Evolutionary conservation across 129 eudicot genomes (phyloP).

Genomic region (Ambrosia artemisiifolia): DNA sequence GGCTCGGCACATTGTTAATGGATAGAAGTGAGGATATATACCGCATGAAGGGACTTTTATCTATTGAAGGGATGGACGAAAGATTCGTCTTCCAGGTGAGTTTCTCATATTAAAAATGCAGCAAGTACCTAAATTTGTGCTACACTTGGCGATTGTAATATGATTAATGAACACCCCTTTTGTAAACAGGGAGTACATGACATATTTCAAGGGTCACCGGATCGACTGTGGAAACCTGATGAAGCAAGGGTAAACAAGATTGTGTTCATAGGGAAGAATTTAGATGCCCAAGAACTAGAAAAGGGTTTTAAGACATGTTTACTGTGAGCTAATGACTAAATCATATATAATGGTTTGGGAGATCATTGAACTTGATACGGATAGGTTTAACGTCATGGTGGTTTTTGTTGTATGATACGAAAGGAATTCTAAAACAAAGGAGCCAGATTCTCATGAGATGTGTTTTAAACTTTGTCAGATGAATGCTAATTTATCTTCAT

Average conservation of each 20-base stretch:
- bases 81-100: conserved; percentile 97
- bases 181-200: conserved; percentile 90
- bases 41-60: conserved; percentile 92
- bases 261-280: conserved; percentile 90
- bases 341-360: conserved; percentile 15
- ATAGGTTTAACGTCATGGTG: conserved; percentile 5
- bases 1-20: conserved; percentile 82
- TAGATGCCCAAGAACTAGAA: conserved; percentile 67
- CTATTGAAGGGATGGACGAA: conserved; percentile 86
- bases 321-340: conserved; percentile 20
- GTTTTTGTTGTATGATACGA: conserved; percentile 27
- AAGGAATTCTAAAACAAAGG: too few species aligned
- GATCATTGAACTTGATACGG: conserved; percentile 21
- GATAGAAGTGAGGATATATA: conserved; percentile 94
- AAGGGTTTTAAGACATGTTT: conserved; percentile 82
- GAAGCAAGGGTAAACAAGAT: conserved; percentile 82
- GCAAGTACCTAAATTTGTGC: background rate
- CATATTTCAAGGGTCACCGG: conserved; percentile 98
- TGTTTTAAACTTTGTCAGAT: too few species aligned
- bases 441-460: too few species aligned
- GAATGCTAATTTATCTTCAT: too few species aligned
- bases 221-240: conserved; percentile 71
- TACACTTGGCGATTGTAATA: background rate
- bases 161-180: background rate
- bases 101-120: background rate